Conservation (phyloP, 2,329 filamentous ascomycete genomes). For the Blumeria graminis region DNA sequence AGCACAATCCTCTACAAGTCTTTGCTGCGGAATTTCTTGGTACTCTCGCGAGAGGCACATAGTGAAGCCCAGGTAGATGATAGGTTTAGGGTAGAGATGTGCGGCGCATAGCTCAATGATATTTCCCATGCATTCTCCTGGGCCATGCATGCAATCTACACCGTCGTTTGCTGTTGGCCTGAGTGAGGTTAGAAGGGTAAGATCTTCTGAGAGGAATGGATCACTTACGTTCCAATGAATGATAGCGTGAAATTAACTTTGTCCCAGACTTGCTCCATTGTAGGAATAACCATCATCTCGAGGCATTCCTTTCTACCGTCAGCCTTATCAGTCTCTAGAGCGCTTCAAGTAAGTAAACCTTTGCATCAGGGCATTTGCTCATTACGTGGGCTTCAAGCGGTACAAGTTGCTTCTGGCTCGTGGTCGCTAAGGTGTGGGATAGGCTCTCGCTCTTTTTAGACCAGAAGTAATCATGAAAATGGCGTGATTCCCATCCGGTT, state of each 20-base stretch:
- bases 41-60: slow-evolving; percentile 72
- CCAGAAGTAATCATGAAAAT: too few relatives aligned
- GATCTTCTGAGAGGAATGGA: background rate
- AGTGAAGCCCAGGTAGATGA: slow-evolving; percentile 67
- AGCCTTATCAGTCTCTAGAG: too few relatives aligned
- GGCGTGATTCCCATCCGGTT: too few relatives aligned
- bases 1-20: slow-evolving; percentile 68
- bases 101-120: slow-evolving; percentile 84
- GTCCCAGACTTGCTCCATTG: slow-evolving; percentile 57
- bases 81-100: slow-evolving; percentile 59
- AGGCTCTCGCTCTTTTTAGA: background rate
- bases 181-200: slow-evolving; percentile 1
- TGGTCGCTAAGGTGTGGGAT: background rate
- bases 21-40: slow-evolving; percentile 47
- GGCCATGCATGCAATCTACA: slow-evolving; percentile 72
- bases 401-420: slow-evolving; percentile 22
- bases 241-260: slow-evolving; percentile 83
- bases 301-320: slow-evolving; percentile 38
- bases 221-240: slow-evolving; percentile 58
- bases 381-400: slow-evolving; percentile 89
- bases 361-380: slow-evolving; percentile 86
- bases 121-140: slow-evolving; percentile 76
- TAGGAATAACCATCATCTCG: slow-evolving; percentile 54
- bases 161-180: slow-evolving; percentile 54
- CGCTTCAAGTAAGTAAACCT: slow-evolving; percentile 17